Base-by-base conservation (phyloP, 2,329 filamentous ascomycete genomes). In the Hypoxylon sp. region DNA sequence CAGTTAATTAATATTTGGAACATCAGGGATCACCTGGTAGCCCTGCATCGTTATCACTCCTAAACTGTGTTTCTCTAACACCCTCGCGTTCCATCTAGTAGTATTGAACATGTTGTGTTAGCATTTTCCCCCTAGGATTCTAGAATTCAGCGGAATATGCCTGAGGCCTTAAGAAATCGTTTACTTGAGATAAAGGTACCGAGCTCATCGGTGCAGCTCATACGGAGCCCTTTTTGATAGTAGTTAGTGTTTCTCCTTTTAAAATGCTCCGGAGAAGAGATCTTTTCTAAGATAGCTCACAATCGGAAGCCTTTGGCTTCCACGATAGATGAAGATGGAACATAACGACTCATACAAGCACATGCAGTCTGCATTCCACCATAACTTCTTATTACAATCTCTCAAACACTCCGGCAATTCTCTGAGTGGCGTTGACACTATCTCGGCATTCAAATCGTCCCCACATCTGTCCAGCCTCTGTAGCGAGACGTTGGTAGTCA, bases 401-500 rank as follows among this genome's bases (percentile, higher is more conserved):
- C 48, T 64, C 32, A 71, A 24, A 11, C 62, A 43, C 34, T 62
- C 56, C 4, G 71, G 69, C 7, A 72, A 24, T 15, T 68, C 66
- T 4, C 62, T 63, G 20, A 30, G n/a, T 8, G 48, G 47, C 49
- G 15, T 72, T 1, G 56, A 64, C 3, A 66, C 71, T 0, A 82
- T 62, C 52, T 81, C 60, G 6, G 65, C 65, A 59, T 85, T 84
- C 82, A 82, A 85, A 1, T 65, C 60, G 3, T 78, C 73, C 73
- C 81, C 81, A 85, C 0, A 70, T 68, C 3, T 67, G 54, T 7
- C 81, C 74, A 0, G 82, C 79, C 48, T 84, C 79, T 11, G 76
- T 64, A 0, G 80, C 76, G 6, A 85, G 75, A 3, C 77, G 72
- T 63, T 84, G 81, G 60, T 85, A 84, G 59, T 79, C 78, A 1